These are phyloP conservation scores for Xylaria sp. DNA, from an alignment of 2,329 filamentous ascomycete species.

Conservation along the genomic window DNA sequence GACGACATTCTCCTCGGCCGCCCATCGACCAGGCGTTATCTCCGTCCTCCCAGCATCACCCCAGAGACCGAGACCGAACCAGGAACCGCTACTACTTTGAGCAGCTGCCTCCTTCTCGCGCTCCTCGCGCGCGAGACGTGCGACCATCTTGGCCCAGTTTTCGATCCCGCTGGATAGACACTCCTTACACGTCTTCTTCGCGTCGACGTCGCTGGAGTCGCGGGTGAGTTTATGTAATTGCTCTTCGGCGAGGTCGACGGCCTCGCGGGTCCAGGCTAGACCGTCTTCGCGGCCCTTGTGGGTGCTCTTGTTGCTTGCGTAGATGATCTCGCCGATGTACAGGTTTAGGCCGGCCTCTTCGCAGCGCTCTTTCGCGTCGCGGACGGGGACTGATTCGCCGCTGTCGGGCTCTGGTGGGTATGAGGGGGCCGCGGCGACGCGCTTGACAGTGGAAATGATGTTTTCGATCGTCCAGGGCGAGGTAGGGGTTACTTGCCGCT, in stretches of 20 bases:
- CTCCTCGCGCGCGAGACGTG: slow-evolving; percentile 63
- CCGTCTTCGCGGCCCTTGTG: slow-evolving; percentile 70
- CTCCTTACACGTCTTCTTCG: slow-evolving; percentile 73
- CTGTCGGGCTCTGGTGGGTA: slow-evolving; percentile 78
- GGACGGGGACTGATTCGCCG: slow-evolving; percentile 73
- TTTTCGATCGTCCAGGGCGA: slow-evolving; percentile 42
- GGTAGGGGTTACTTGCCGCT: slow-evolving; percentile 9
- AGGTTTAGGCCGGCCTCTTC: slow-evolving; percentile 87
- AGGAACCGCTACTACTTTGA: slow-evolving; percentile 40
- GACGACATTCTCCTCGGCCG: slow-evolving; percentile 65
- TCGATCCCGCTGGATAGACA: slow-evolving; percentile 80
- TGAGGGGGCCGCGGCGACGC: slow-evolving; percentile 59
- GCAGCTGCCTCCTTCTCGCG: slow-evolving; percentile 35
- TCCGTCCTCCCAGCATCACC: slow-evolving; percentile 46
- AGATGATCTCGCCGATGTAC: slow-evolving; percentile 95
- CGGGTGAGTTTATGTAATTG: slow-evolving; percentile 64
- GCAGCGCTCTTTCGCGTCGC: slow-evolving; percentile 74
- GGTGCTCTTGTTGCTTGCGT: slow-evolving; percentile 57
- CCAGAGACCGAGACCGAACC: slow-evolving; percentile 56
- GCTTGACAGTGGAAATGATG: slow-evolving; percentile 45
- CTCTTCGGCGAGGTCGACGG: slow-evolving; percentile 81
- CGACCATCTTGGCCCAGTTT: slow-evolving; percentile 87
- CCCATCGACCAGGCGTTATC: slow-evolving; percentile 60
- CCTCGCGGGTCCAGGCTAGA: slow-evolving; percentile 89
- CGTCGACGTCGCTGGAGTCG: slow-evolving; percentile 56